Conservation (phyloP, 2,329 filamentous ascomycete species). For the Pseudocercospora ulei region DNA sequence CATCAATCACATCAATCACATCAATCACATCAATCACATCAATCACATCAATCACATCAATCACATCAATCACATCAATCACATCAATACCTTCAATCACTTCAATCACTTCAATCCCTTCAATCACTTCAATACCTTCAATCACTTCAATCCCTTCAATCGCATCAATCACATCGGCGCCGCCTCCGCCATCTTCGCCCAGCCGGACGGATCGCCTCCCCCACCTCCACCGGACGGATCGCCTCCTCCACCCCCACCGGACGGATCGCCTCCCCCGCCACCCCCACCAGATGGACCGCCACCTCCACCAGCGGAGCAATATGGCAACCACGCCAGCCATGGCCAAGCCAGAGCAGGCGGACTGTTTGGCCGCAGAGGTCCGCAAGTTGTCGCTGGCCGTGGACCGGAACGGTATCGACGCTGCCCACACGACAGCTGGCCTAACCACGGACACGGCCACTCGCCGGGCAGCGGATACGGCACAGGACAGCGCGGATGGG, state of each 20-base stretch:
- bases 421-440: too few species aligned
- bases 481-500: background rate
- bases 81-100: too few species aligned
- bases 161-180: too few species aligned
- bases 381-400: constrained; percentile 1
- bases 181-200: background rate
- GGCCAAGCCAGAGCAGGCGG: background rate
- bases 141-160: too few species aligned
- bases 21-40: too few species aligned
- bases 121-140: too few species aligned
- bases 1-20: too few species aligned
- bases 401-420: too few species aligned
- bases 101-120: too few species aligned
- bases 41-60: too few species aligned
- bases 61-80: too few species aligned
- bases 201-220: background rate
- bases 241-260: background rate
- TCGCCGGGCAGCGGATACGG: background rate
- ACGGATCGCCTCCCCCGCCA: background rate
- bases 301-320: background rate
- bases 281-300: background rate
- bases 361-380: background rate
- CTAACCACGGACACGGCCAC: background rate
- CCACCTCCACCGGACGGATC: background rate
- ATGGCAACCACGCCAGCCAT: background rate